Evolutionary conservation across 805 yeast species (phyloP).

Genomic region (Tetrapisispora arboricola): DNA sequence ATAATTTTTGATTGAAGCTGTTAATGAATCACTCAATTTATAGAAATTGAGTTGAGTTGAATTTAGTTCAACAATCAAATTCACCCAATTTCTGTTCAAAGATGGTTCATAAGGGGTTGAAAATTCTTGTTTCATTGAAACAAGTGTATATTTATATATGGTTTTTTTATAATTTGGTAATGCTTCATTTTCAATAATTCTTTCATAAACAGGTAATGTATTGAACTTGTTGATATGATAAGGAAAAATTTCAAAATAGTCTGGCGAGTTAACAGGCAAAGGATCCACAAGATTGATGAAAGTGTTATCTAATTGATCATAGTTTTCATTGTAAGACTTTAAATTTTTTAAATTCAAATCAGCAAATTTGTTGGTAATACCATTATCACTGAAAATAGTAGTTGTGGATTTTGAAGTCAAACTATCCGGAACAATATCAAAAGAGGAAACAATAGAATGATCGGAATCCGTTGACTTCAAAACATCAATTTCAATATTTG

Average conservation of each 20-base stretch:
- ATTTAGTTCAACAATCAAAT: constrained; percentile 61
- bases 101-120: constrained; percentile 64
- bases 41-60: constrained; percentile 79
- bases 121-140: constrained; percentile 66
- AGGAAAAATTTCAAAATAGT: constrained; percentile 19
- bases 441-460: background rate
- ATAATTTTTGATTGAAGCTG: constrained; percentile 23
- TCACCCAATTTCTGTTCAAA: constrained; percentile 58
- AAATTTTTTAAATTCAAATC: background rate
- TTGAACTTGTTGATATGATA: constrained; percentile 1
- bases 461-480: background rate
- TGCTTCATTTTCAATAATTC: constrained; percentile 25
- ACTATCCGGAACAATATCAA: background rate
- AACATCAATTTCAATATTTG: background rate
- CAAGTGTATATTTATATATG: constrained; percentile 45
- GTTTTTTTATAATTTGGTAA: constrained; percentile 66
- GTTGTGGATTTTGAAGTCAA: background rate
- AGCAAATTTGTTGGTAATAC: background rate
- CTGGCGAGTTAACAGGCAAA: constrained; percentile 29
- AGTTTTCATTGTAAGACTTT: background rate
- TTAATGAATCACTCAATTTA: constrained; percentile 29
- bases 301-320: background rate
- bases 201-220: constrained; percentile 28
- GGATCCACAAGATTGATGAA: background rate
- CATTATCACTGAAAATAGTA: background rate